Evolutionary conservation across 345 rosid genomes (phyloP), one percentile per base, ranked within the genome.

Genomic region (Cochlearia excelsa): DNA sequence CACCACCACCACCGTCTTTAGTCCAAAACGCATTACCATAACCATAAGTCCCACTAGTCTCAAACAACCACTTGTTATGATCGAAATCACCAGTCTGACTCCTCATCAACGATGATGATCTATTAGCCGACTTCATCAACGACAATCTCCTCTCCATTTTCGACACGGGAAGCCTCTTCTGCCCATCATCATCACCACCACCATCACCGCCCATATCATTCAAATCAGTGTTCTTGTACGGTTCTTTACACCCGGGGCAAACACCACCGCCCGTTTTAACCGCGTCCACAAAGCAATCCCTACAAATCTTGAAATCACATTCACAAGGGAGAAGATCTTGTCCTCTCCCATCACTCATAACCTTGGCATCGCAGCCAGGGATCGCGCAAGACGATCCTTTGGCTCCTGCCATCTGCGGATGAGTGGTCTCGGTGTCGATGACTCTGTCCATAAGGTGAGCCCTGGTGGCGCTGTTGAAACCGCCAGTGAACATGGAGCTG

Each of bases 361-460:
- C 88, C 72, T 92, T 92, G 6, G 86, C 95, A 66, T 92, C 98
- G 57, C 98, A 92, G 10, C 96, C 96, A 23, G 82, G 95, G 68
- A 92, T 74, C 0, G 98, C 82, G 63, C 96, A 92, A 2, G 93
- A 86, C 0, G 98, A 88, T 9, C 96, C 98, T 73, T 86, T 92
- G 6, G 86, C 80, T 6, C 98, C 98, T 53, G 96, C 98, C 98
- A 92, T 92, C 53, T 92, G 98, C 1, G 98, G 98, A 75, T 92
- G 98, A 66, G 43, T 84, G 4, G 95, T 69, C 71, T 92, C 95
- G n/a, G 88, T 88, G 11, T 91, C 98, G 16, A 75, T 86, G 65
- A 91, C 98, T 79, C 88, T 91, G 77, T 91, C 96, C 98, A 91
- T 91, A 35, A 91, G 82, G 74, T 91, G 98, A 63, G 98, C 95